Evolutionary conservation across 331 rosid species (phyloP), one percentile per base, ranked within the genome.

Genomic region (Prunus yedoensis): DNA sequence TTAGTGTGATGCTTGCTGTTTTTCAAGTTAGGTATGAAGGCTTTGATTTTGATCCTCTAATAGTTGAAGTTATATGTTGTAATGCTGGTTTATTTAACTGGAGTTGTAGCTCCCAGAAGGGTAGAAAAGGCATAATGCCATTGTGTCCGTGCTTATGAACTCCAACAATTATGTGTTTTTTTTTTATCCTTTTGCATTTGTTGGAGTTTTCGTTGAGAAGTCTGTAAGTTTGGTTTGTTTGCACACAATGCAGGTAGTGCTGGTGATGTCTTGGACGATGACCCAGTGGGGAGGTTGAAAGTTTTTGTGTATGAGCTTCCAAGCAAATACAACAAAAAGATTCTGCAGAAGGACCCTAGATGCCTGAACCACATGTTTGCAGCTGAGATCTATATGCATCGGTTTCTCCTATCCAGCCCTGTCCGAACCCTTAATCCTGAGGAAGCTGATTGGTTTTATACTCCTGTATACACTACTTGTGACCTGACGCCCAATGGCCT

Each of bases 271-370:
- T 77, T 90, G 70, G 95, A 90, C 43, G 95, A 90, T 70, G 82
- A 90, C 82, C 95, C 95, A 2, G 92, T 90, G 60, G 95, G 95
- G 77, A 90, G 90, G 87, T 81, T 90, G 84, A 90, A 90, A 73
- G 95, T 90, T 73, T 90, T 88, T 78, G 95, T 90, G 47, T 90
- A 90, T 67, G 95, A 90, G 87, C 95, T 90, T 77, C 95, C 95
- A 43, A 90, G 95, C 84, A 90, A 90, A 76, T 90, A 90, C 74
- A 90, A 84, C 72, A 90, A 90, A 84, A 90, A 90, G 85, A 90
- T 90, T 79, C 88, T 90, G 81, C 95, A 88, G 72, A 90, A 88
- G 84, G 95, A 90, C 64, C 88, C 86, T 0, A 87, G 95, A 86
- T 90, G 95, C 77, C 95, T 90, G 50, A 83, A 76, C 74, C 95